Conservation (phyloP, 2,329 filamentous ascomycete genomes). For the Simplicillium sp. region DNA sequence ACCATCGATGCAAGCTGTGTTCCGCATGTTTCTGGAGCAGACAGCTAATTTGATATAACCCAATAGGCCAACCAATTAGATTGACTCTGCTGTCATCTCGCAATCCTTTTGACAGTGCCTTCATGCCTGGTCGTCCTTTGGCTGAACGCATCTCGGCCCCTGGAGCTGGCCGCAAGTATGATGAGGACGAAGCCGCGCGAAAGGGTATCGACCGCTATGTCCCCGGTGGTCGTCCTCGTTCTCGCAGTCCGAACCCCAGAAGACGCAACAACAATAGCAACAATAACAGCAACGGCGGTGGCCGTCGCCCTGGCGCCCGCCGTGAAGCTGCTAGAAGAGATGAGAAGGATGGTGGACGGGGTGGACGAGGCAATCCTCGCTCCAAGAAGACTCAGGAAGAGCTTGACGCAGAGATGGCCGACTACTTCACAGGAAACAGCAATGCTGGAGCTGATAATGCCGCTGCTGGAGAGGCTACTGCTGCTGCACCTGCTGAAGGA, state of each 20-base stretch:
- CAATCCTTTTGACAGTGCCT: conserved; percentile 47
- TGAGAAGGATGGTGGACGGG: conserved; percentile 25
- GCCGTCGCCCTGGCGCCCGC: conserved; percentile 40
- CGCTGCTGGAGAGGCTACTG: conserved; percentile 23
- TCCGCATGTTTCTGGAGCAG: no score
- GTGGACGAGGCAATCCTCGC: conserved; percentile 39
- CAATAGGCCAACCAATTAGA: conserved; percentile 66
- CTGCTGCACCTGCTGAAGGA: conserved; percentile 18
- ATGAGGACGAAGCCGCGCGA: conserved; percentile 49
- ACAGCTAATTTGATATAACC: no score
- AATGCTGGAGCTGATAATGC: conserved; percentile 22
- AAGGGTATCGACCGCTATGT: conserved; percentile 73
- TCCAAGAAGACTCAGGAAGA: conserved; percentile 84
- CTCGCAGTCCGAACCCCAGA: conserved; percentile 44
- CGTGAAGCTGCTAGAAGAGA: conserved; percentile 23
- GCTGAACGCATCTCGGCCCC: conserved; percentile 52
- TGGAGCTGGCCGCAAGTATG: conserved; percentile 31
- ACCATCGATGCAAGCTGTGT: not conserved
- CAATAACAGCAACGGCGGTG: conserved; percentile 15
- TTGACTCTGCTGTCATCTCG: conserved; percentile 54
- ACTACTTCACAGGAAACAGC: conserved; percentile 61
- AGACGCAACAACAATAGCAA: conserved; percentile 8
- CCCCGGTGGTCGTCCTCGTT: conserved; percentile 46
- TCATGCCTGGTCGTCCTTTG: conserved; percentile 46
- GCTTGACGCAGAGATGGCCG: conserved; percentile 92